phyloP scores from a whole-genome alignment of 371 early-diverging fungal species.

The Parasitella parasitica region DNA sequence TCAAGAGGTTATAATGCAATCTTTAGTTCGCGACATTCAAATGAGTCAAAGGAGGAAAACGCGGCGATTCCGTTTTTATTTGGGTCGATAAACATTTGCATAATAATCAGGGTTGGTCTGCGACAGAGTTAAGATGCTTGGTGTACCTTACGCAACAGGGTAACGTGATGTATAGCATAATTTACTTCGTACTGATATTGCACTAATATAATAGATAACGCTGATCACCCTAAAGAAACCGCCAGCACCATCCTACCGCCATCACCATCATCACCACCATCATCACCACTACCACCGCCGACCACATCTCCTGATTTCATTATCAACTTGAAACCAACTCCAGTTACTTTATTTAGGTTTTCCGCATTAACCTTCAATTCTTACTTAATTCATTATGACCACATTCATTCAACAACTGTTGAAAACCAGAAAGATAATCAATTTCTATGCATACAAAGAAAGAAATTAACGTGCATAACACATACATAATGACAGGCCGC shows the following conservation, averaged over 20 bases:
- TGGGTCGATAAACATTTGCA: conserved; percentile 55
- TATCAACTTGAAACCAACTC: conserved; percentile 50
- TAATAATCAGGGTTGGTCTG: conserved; percentile 62
- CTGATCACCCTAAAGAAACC: neutral
- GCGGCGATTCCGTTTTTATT: conserved; percentile 67
- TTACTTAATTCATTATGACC: conserved; percentile 82
- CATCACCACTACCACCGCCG: neutral
- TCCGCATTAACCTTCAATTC: conserved; percentile 83
- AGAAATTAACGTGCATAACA: neutral
- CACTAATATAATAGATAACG: no score
- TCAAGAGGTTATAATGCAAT: conserved; percentile 52
- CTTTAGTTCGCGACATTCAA: conserved; percentile 50
- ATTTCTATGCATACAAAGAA: neutral
- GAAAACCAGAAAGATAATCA: conserved; percentile 66
- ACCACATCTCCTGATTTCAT: conserved; percentile 45
- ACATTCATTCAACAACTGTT: conserved; percentile 56
- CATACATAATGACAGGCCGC: conserved; percentile 33
- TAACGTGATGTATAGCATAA: neutral
- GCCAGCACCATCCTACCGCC: neutral
- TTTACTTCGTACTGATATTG: no score
- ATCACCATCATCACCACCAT: neutral
- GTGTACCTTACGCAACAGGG: conserved; percentile 55
- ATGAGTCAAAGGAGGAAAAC: conserved; percentile 46
- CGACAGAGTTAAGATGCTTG: conserved; percentile 66
- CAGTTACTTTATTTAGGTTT: conserved; percentile 75